A percentile compares a stretch with the other conserved stretches of the same genome.
Conservation (phyloP, 2,329 filamentous ascomycete species). For the Arachnomyces sp. region DNA sequence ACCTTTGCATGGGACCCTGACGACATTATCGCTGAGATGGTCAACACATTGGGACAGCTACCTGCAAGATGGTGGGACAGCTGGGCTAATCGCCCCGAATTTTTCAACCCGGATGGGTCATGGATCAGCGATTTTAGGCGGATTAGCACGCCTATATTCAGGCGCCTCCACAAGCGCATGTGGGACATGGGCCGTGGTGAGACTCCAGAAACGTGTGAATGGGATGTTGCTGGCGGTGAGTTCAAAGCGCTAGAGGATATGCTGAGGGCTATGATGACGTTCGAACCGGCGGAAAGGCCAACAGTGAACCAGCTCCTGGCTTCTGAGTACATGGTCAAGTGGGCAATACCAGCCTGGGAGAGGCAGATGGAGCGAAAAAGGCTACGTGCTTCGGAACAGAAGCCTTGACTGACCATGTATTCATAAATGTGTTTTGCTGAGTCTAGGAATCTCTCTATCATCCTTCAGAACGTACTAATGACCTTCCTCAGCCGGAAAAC, state of each 20-base stretch:
- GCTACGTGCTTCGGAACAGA: too few species aligned
- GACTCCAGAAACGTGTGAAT: slow-evolving; percentile 16
- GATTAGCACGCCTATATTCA: slow-evolving; percentile 11
- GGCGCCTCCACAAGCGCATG: slow-evolving; percentile 12
- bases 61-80: slow-evolving; percentile 14
- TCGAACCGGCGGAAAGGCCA: slow-evolving; percentile 15
- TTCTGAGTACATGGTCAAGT: slow-evolving; percentile 15
- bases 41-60: slow-evolving; percentile 15
- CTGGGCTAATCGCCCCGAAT: slow-evolving; percentile 14
- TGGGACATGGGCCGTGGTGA: slow-evolving; percentile 18
- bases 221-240: slow-evolving; percentile 18
- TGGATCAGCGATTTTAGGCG: slow-evolving; percentile 14
- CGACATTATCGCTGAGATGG: slow-evolving; percentile 16
- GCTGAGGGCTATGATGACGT: slow-evolving; percentile 15
- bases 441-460: too few species aligned
- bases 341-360: too few species aligned
- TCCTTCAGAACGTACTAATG: too few species aligned
- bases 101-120: slow-evolving; percentile 16
- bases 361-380: too few species aligned
- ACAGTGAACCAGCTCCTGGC: slow-evolving; percentile 13
- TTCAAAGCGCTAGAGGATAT: slow-evolving; percentile 14
- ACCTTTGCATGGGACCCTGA: slow-evolving; percentile 16
- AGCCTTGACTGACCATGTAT: too few species aligned
- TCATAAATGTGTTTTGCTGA: too few species aligned
- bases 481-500: too few species aligned